These are phyloP conservation scores for Ceratocystiopsis minuta DNA, from an alignment of 2,329 filamentous ascomycete genomes.

Conservation along the genomic window DNA sequence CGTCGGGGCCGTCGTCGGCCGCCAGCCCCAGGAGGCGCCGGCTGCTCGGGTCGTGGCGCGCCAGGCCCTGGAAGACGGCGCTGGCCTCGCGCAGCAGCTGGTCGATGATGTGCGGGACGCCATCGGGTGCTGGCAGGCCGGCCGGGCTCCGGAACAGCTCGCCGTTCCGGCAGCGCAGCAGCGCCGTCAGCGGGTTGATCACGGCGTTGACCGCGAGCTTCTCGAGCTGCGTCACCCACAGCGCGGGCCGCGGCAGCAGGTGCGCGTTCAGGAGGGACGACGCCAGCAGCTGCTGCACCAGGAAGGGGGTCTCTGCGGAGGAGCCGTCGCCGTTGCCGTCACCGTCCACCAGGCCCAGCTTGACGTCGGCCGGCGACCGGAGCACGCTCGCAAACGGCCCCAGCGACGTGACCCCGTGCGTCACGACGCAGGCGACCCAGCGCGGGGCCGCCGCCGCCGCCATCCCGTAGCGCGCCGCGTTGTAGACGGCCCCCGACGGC, in stretches of 20 bases:
- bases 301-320: constrained; percentile 13
- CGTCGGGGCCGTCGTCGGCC: too few relatives aligned
- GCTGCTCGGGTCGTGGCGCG: too few relatives aligned
- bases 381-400: constrained; percentile 34
- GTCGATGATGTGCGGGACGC: constrained; percentile 34
- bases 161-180: constrained; percentile 67
- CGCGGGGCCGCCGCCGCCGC: constrained; percentile 27
- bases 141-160: constrained; percentile 39
- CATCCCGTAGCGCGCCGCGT: constrained; percentile 19
- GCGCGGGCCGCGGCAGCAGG: constrained; percentile 21
- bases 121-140: constrained; percentile 16
- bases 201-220: constrained; percentile 69
- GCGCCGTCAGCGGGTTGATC: constrained; percentile 69
- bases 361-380: constrained; percentile 29
- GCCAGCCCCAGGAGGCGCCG: constrained; percentile 18
- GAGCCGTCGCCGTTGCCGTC: background rate
- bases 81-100: constrained; percentile 48
- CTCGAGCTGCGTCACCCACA: constrained; percentile 55
- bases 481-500: constrained; percentile 28
- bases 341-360: constrained; percentile 25
- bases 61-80: too few relatives aligned
- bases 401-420: constrained; percentile 34
- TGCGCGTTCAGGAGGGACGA: constrained; percentile 26
- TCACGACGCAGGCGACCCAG: constrained; percentile 51
- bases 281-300: constrained; percentile 23